Percentiles rank a stretch among this genome's conserved stretches.
Conservation (phyloP, 225 moss, liverwort and hornwort genomes). For the Ulota crispa region DNA sequence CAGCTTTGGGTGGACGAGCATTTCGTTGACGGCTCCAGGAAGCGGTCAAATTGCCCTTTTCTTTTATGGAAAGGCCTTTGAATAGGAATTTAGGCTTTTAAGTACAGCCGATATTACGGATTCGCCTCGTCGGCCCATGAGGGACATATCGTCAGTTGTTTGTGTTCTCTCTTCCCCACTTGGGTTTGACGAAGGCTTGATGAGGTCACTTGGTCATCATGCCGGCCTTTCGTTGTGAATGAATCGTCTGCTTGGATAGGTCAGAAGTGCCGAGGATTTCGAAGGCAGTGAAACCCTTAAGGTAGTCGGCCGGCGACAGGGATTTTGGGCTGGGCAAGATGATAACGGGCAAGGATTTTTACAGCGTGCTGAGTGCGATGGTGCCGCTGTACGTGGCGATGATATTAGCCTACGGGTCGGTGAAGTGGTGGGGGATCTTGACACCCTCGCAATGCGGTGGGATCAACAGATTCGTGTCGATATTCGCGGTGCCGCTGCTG, state of each 20-base stretch:
- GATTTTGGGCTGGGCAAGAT: slow-evolving; percentile 38
- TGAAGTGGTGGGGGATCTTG: slow-evolving; percentile 95
- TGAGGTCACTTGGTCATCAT: neutral
- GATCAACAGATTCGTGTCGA: slow-evolving; percentile 94
- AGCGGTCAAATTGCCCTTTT: slow-evolving; percentile 1
- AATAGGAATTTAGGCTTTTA: slow-evolving; percentile 17
- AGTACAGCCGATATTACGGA: slow-evolving; percentile 30
- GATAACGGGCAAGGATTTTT: slow-evolving; percentile 77
- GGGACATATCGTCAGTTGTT: neutral
- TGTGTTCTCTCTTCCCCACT: neutral
- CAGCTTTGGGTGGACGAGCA: slow-evolving; percentile 12
- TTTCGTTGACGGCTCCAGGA: slow-evolving; percentile 15
- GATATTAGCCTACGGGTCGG: slow-evolving; percentile 92
- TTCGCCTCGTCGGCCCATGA: slow-evolving; percentile 6
- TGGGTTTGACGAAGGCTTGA: neutral
- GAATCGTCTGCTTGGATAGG: neutral
- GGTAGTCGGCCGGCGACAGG: neutral
- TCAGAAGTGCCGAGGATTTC: neutral
- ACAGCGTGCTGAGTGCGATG: slow-evolving; percentile 88
- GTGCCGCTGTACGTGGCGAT: slow-evolving; percentile 98
- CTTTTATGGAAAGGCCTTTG: neutral
- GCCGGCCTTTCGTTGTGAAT: neutral
- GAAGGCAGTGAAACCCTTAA: neutral
- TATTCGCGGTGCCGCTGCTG: slow-evolving; percentile 90
- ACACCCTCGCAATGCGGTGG: slow-evolving; percentile 91